Evolutionary conservation across 2,329 filamentous ascomycete genomes (phyloP).

Genomic region (Fusarium denticulatum): DNA sequence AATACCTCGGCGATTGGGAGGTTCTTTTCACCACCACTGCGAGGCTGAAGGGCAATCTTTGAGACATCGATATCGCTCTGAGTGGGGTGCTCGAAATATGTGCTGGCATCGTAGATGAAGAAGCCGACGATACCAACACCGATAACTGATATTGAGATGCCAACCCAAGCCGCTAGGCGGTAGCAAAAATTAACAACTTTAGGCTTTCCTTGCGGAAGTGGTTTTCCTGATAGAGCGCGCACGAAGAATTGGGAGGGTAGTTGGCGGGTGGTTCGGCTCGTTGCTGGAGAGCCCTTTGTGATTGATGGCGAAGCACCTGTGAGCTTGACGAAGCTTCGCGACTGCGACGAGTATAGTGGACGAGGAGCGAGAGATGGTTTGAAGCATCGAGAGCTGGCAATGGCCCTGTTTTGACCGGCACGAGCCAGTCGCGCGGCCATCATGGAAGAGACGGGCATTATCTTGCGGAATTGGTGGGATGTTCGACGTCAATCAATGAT

Average conservation of each 20-base stretch:
- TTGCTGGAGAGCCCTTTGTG: conserved; percentile 13
- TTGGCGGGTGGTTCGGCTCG: conserved; percentile 9
- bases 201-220: conserved; percentile 60
- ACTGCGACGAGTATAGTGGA: conserved; percentile 20
- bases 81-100: conserved; percentile 78
- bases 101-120: conserved; percentile 93
- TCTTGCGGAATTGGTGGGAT: conserved; percentile 2
- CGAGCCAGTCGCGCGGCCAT: conserved; percentile 40
- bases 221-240: conserved; percentile 62
- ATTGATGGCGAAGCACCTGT: conserved; percentile 19
- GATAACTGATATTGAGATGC: conserved; percentile 77
- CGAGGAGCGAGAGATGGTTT: conserved; percentile 22
- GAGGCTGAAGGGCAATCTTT: conserved; percentile 81
- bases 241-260: conserved; percentile 41
- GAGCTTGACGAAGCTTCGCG: conserved; percentile 37
- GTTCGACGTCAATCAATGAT: background rate
- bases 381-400: conserved; percentile 24
- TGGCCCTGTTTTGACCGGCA: conserved; percentile 19
- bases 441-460: conserved; percentile 39
- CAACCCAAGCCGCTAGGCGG: conserved; percentile 69
- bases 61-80: conserved; percentile 84
- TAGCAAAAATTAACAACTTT: conserved; percentile 69
- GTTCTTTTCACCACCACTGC: conserved; percentile 91
- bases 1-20: conserved; percentile 88
- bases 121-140: conserved; percentile 79